phyloP scores from a whole-genome alignment of 2,329 filamentous ascomycete genomes.

The Aspergillus costaricaensis region DNA sequence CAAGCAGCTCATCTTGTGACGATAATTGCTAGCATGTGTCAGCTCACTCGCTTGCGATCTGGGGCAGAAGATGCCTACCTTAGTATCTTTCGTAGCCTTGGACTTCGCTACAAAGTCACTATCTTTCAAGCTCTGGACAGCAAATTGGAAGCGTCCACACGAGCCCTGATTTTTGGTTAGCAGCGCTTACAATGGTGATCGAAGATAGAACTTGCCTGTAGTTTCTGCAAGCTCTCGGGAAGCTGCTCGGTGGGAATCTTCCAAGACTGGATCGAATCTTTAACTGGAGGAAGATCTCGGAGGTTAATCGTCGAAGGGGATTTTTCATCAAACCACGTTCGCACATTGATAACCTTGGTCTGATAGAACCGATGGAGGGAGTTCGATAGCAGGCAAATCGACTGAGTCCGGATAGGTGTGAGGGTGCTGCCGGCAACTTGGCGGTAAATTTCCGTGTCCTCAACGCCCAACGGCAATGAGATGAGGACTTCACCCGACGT shows the following conservation, averaged over 20 bases:
- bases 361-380: slow-evolving; percentile 81
- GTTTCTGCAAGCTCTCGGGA: slow-evolving; percentile 45
- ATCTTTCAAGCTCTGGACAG: slow-evolving; percentile 67
- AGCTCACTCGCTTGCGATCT: not conserved
- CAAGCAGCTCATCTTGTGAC: slow-evolving; percentile 69
- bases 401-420: slow-evolving; percentile 71
- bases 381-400: slow-evolving; percentile 75
- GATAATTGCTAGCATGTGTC: slow-evolving; percentile 47
- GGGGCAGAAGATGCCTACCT: slow-evolving; percentile 29
- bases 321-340: slow-evolving; percentile 80
- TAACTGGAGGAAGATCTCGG: slow-evolving; percentile 55
- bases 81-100: slow-evolving; percentile 57
- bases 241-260: slow-evolving; percentile 63
- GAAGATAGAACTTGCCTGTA: slow-evolving; percentile 27
- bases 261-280: slow-evolving; percentile 65
- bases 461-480: slow-evolving; percentile 81
- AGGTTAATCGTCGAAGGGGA: slow-evolving; percentile 67
- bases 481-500: slow-evolving; percentile 77
- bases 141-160: slow-evolving; percentile 39
- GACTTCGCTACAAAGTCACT: slow-evolving; percentile 70
- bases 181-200: not conserved
- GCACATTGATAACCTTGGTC: slow-evolving; percentile 73
- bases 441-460: slow-evolving; percentile 76
- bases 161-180: slow-evolving; percentile 23
- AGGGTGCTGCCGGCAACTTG: slow-evolving; percentile 75